Evolutionary conservation across 345 rosid genomes (phyloP).

Genomic region (Hypericum androsaemum): DNA sequence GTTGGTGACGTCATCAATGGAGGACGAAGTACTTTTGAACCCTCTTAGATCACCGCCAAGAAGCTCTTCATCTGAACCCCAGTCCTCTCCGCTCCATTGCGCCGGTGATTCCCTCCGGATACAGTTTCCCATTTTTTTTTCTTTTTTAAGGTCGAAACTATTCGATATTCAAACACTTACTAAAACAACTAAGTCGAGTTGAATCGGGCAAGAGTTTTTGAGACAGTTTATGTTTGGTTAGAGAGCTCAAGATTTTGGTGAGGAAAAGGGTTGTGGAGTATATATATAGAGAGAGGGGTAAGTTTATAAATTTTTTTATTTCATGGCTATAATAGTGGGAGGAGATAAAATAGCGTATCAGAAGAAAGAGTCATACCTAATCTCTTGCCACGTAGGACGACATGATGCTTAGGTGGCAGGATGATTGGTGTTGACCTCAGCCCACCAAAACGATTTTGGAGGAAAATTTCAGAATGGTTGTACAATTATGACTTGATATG

Average conservation of each 20-base stretch:
- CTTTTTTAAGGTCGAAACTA: background rate
- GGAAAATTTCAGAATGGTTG: too few relatives aligned
- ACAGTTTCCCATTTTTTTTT: constrained; percentile 41
- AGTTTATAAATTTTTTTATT: background rate
- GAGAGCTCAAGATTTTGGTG: constrained; percentile 10
- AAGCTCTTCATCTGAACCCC: constrained; percentile 22
- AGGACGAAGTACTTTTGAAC: constrained; percentile 1
- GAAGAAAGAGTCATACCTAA: constrained; percentile 32
- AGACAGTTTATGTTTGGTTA: background rate
- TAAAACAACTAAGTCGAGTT: too few relatives aligned
- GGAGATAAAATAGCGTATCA: background rate
- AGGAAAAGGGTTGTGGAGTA: background rate
- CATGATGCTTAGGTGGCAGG: constrained; percentile 30
- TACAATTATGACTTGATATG: too few relatives aligned
- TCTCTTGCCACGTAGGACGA: constrained; percentile 27
- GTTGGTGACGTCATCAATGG: background rate
- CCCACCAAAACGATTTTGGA: too few relatives aligned
- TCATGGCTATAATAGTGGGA: background rate
- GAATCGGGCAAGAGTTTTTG: background rate
- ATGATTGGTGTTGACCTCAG: constrained; percentile 22
- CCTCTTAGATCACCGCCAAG: background rate
- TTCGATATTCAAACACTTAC: too few relatives aligned
- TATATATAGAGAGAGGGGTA: constrained; percentile 4
- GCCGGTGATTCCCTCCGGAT: constrained; percentile 23
- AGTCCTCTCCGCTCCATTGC: constrained; percentile 50